Evolutionary conservation across 148 eudicot species (phyloP), one percentile per base, ranked within the genome.

Genomic region (Cornus controversa): DNA sequence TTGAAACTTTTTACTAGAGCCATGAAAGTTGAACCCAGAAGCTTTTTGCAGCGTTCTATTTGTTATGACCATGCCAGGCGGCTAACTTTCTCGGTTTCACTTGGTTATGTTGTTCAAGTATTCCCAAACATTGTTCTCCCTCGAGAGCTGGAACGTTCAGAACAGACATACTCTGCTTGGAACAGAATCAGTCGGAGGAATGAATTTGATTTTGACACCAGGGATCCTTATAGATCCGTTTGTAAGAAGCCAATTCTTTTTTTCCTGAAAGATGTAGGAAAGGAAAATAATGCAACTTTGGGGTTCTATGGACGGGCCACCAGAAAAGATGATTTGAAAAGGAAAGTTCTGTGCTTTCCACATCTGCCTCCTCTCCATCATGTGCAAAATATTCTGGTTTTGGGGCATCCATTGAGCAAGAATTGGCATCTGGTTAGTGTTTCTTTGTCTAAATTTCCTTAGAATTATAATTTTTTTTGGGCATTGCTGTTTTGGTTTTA

Each of bases 201-300:
- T 28, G 69, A 66, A 66, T 66, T 66, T 66, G 69, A 66, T 28
- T 66, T 66, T 66, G 69, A 66, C 37, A 66, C 37, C n/a, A 66
- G 69, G 37, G 69, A 66, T 66, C 69, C 69, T 15, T 14, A 66
- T 28, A 66, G 37, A 66, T 66, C 69, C 22, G 29, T 66, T 29
- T 66, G 69, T 66, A 28, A 66, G 8, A 27, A 13, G 37, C 69
- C 69, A 28, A 28, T 14, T 29, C 69, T 66, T 15, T 66, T 66
- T 66, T 66, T 66, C 37, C 69, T 66, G 22, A 27, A 66, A 28
- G 69, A 29, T 13, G 37, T 28, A 37, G 69, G 69, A 66, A 27
- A 29, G 69, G 37, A 66, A 66, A 29, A 29, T 29, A 66, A 66
- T 66, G 69, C 69, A 13, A 66, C 69, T 6, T 66, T 66, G 69